These are phyloP conservation scores for Nyctanthes arbortristis DNA, from an alignment of 257 asterid species.

Conservation along the genomic window DNA sequence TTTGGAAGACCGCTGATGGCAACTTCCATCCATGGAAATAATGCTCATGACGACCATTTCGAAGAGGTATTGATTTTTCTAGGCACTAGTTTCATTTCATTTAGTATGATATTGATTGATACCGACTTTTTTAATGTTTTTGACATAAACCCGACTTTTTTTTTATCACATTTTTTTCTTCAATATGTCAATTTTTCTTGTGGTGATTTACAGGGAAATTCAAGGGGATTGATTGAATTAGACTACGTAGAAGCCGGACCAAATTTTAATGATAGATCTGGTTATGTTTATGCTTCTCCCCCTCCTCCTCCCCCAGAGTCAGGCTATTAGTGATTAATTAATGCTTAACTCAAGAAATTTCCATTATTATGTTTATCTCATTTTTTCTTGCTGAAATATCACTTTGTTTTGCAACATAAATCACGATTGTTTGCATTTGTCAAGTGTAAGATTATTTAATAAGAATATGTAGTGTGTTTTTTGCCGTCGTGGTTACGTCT, in stretches of 20 bases:
- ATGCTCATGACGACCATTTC: background rate
- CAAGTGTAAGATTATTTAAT: too few species aligned
- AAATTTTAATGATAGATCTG: conserved; percentile 29
- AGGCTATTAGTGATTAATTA: too few species aligned
- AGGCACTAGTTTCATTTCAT: too few species aligned
- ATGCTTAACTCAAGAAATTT: too few species aligned
- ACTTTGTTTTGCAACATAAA: too few species aligned
- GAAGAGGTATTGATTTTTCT: background rate
- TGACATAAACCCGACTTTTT: too few species aligned
- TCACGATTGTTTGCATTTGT: too few species aligned
- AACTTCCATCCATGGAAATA: conserved; percentile 3
- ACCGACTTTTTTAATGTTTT: background rate
- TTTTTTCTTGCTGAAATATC: too few species aligned
- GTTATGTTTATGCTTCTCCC: conserved; percentile 19
- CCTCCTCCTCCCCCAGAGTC: conserved; percentile 1
- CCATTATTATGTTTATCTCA: too few species aligned
- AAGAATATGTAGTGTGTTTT: too few species aligned
- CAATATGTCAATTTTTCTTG: background rate
- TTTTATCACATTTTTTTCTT: too few species aligned
- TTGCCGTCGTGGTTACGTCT: too few species aligned
- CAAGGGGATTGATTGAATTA: conserved; percentile 17
- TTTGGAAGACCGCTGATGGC: conserved; percentile 22
- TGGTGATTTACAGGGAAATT: conserved; percentile 21
- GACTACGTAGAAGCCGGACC: conserved; percentile 42
- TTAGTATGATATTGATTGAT: background rate